These are phyloP conservation scores for Spathaspora gorwiae DNA, from an alignment of 805 yeast species.

Conservation along the genomic window DNA sequence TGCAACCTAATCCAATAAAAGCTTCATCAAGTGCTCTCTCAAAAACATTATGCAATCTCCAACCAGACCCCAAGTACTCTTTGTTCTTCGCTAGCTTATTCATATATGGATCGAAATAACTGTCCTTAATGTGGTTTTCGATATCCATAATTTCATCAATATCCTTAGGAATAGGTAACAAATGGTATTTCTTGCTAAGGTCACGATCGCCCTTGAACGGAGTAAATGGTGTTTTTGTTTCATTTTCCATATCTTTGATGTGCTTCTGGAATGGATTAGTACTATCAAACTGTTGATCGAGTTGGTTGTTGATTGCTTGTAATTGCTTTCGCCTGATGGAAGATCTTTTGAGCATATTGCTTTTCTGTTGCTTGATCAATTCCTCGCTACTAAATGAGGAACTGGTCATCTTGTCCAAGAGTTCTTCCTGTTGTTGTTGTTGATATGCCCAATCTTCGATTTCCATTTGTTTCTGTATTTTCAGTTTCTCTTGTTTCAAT, in stretches of 20 bases:
- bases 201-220: conserved; percentile 92
- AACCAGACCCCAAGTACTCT: conserved; percentile 82
- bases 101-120: conserved; percentile 41
- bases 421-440: conserved; percentile 38
- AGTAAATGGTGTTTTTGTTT: conserved; percentile 62
- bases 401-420: conserved; percentile 34
- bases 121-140: conserved; percentile 14
- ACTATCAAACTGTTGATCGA: conserved; percentile 35
- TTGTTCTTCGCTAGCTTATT: conserved; percentile 51
- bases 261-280: conserved; percentile 16
- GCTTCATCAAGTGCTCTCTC: conserved; percentile 82
- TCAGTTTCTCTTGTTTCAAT: conserved; percentile 62
- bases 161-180: conserved; percentile 27
- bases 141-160: conserved; percentile 20
- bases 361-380: conserved; percentile 34
- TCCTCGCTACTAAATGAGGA: conserved; percentile 34
- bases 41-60: conserved; percentile 64
- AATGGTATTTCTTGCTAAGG: conserved; percentile 44
- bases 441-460: conserved; percentile 37
- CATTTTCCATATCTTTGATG: conserved; percentile 17
- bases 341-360: conserved; percentile 50
- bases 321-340: conserved; percentile 60
- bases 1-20: conserved; percentile 83
- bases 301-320: conserved; percentile 56
- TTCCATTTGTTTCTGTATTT: conserved; percentile 59